Evolutionary conservation across 768 basidiomycete genomes (phyloP).

Genomic region (Auricularia cornea): DNA sequence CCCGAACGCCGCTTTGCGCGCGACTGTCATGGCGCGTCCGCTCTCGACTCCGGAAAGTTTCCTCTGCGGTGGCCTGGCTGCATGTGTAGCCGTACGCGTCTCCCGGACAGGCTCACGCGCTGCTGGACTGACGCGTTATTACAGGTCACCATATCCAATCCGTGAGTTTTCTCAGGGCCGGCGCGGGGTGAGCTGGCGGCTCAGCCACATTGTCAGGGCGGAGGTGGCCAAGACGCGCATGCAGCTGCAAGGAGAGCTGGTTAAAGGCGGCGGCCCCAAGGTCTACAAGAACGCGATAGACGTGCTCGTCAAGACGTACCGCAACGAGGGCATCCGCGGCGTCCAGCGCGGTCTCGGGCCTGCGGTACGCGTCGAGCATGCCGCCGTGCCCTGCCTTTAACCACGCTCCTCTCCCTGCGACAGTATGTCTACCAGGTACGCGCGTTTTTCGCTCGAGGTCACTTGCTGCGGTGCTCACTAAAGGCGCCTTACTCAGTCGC

Average conservation of each 20-base stretch:
- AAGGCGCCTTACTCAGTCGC: conserved; percentile 50
- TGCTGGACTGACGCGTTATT: conserved; percentile 9
- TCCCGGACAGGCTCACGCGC: conserved; percentile 2
- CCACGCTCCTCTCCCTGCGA: no score
- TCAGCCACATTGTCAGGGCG: conserved; percentile 3
- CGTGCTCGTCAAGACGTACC: conserved; percentile 79
- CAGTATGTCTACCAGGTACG: conserved; percentile 90
- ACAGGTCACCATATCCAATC: conserved; percentile 74
- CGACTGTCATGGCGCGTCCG: conserved; percentile 12
- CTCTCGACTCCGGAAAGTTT: conserved; percentile 76
- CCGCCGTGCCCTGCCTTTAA: not conserved
- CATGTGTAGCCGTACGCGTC: conserved; percentile 61
- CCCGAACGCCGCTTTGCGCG: no score
- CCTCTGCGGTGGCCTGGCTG: conserved; percentile 82
- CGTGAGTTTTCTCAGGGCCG: conserved; percentile 36
- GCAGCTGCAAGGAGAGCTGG: conserved; percentile 92
- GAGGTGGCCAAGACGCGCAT: conserved; percentile 87
- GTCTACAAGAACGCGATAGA: conserved; percentile 90
- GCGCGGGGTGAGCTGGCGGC: not conserved
- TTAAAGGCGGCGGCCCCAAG: conserved; percentile 56
- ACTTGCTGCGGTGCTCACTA: no score
- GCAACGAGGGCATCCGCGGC: conserved; percentile 83
- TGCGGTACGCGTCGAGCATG: conserved; percentile 51
- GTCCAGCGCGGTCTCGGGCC: conserved; percentile 86
- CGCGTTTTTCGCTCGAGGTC: no score